Percentiles rank a stretch among this genome's conserved stretches.
Conservation (phyloP, 1,284 basidiomycete species). For the Cutaneotrichosporon dermatis region DNA sequence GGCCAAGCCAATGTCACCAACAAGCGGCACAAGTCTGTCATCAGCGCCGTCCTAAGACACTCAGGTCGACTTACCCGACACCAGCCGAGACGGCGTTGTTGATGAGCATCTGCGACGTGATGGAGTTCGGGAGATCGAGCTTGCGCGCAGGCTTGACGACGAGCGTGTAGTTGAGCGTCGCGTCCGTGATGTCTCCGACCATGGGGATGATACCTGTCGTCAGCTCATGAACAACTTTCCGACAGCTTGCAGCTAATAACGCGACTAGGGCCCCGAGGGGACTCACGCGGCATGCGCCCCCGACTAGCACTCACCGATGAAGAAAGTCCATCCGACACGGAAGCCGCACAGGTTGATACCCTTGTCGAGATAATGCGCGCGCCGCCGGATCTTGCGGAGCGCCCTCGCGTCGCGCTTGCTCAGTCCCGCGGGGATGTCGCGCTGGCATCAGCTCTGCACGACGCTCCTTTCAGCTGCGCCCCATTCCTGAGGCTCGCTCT, state of each 20-base stretch:
- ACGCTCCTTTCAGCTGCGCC: too few species aligned
- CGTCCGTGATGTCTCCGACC: conserved; percentile 44
- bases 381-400: conserved; percentile 64
- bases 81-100: conserved; percentile 72
- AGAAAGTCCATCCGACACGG: conserved; percentile 77
- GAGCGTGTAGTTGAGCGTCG: conserved; percentile 62
- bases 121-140: conserved; percentile 60
- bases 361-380: conserved; percentile 89
- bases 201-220: conserved; percentile 44
- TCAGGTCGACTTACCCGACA: conserved; percentile 53
- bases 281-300: too few species aligned
- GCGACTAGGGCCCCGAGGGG: too few species aligned
- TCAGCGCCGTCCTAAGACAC: background rate
- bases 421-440: conserved; percentile 70
- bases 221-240: background rate
- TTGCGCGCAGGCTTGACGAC: conserved; percentile 71
- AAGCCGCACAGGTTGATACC: conserved; percentile 78
- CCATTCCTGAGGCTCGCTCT: too few species aligned
- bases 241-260: background rate
- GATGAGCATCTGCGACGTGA: conserved; percentile 66
- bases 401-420: conserved; percentile 72
- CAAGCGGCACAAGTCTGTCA: conserved; percentile 60
- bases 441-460: conserved; percentile 50
- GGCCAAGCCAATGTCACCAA: conserved; percentile 71
- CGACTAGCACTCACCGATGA: conserved; percentile 56